phyloP scores from a whole-genome alignment of 768 basidiomycete species.

The Naganishia onofrii region DNA sequence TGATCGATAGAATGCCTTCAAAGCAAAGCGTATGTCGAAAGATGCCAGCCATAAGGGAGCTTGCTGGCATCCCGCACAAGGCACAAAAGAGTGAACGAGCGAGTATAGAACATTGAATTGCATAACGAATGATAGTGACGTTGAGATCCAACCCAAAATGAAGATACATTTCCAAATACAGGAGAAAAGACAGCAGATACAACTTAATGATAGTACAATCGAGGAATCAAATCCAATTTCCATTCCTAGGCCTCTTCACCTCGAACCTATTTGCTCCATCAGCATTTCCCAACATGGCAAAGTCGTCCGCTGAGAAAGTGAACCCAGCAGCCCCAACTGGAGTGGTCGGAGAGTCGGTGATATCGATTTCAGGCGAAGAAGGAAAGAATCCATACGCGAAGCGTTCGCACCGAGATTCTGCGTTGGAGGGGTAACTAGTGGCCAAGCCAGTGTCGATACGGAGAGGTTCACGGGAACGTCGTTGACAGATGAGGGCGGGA shows the following conservation, averaged over 20 bases:
- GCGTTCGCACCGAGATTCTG: neutral
- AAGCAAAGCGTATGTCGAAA: no score
- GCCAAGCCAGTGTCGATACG: neutral
- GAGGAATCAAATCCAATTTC: conserved; percentile 10
- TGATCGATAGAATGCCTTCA: no score
- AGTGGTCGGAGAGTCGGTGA: neutral
- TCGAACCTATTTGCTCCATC: neutral
- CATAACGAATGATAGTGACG: no score
- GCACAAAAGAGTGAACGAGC: no score
- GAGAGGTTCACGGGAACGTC: conserved; percentile 3
- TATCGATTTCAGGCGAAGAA: neutral
- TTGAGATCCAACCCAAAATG: neutral
- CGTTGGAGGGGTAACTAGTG: neutral
- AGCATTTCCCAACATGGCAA: no score
- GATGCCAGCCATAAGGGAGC: no score
- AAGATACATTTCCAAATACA: neutral
- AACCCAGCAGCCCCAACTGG: neutral
- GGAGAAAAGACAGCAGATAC: neutral
- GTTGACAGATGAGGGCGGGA: conserved; percentile 4
- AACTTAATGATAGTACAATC: neutral
- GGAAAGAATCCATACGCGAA: conserved; percentile 2
- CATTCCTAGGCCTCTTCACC: conserved; percentile 18
- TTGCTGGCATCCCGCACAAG: no score
- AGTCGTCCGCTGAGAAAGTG: neutral
- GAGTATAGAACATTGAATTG: no score